Evolutionary conservation across 2,329 filamentous ascomycete species (phyloP), one percentile per base, ranked within the genome.

Genomic region (Alternaria longipes): DNA sequence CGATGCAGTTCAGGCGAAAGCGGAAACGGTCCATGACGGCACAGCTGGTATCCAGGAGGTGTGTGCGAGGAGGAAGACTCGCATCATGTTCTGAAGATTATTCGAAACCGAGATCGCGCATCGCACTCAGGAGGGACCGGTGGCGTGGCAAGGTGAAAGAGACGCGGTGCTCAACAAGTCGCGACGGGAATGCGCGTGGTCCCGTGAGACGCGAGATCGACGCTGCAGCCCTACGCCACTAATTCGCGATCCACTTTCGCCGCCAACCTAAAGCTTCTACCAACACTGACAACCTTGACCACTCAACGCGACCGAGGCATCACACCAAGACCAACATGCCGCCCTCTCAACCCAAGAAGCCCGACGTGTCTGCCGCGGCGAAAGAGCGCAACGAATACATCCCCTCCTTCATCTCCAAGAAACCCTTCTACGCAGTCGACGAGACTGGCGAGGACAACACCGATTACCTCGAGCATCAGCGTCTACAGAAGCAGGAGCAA

Each of bases 351-450:
- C 78, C 78, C 9, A 71, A 68, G 66, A 86, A 85, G 69, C 84
- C 84, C 16, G 84, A 86, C 66, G 81, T 84, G 54, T 83, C 85
- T 71, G 72, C 83, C 74, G 64, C 86, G 16, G 87, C 85, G 56
- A 97, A 97, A 78, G 93, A 97, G 80, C 93, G 95, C 80, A 99
- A 99, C 85, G 82, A 97, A 79, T 99, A 99, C 84, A 99, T 99
- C 74, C 95, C 95, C 6, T 89, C 92, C 55, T 99, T 97, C 85
- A 99, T 99, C 82, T 94, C 93, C 72, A 97, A 97, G 80, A 94
- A 96, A 70, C 95, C 95, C 5, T 99, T 99, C 82, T 99, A 98
- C 80, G 89, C 96, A 72, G 89, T 91, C 71, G 92, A 93, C 75
- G 90, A 90, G 67, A 88, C 90, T 62, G 79, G 80, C 41, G 86